phyloP scores from a whole-genome alignment of 345 rosid species.

The Bretschneidera sinensis region DNA sequence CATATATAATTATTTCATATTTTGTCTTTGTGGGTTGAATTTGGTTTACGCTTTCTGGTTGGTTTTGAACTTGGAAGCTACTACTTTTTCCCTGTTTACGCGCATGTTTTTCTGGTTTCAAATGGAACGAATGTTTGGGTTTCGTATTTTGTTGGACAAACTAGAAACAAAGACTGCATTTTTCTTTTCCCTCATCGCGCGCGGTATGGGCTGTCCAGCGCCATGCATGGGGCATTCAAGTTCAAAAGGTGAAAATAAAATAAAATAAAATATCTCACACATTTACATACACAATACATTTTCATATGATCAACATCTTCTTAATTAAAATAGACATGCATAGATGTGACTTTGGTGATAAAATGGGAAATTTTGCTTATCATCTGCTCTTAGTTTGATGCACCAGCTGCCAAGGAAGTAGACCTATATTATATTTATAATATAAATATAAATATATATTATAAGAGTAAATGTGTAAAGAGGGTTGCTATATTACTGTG shows the following conservation, averaged over 20 bases:
- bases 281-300: background rate
- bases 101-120: slow-evolving; percentile 32
- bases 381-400: background rate
- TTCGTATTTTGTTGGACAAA: slow-evolving; percentile 23
- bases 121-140: slow-evolving; percentile 11
- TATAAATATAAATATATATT: too few species aligned
- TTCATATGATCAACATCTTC: background rate
- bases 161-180: too few species aligned
- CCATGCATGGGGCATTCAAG: background rate
- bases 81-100: slow-evolving; percentile 29
- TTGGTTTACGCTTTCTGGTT: slow-evolving; percentile 17
- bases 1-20: too few species aligned
- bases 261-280: too few species aligned
- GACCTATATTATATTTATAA: background rate
- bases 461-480: too few species aligned
- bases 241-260: background rate
- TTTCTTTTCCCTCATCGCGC: too few species aligned
- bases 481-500: too few species aligned
- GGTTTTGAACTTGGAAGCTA: slow-evolving; percentile 20
- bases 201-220: background rate
- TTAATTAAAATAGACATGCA: background rate
- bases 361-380: background rate
- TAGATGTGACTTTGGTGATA: background rate
- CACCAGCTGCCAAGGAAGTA: too few species aligned
- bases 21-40: slow-evolving; percentile 16